phyloP scores from a whole-genome alignment of 768 basidiomycete species.

The Glaciozyma martinii region DNA sequence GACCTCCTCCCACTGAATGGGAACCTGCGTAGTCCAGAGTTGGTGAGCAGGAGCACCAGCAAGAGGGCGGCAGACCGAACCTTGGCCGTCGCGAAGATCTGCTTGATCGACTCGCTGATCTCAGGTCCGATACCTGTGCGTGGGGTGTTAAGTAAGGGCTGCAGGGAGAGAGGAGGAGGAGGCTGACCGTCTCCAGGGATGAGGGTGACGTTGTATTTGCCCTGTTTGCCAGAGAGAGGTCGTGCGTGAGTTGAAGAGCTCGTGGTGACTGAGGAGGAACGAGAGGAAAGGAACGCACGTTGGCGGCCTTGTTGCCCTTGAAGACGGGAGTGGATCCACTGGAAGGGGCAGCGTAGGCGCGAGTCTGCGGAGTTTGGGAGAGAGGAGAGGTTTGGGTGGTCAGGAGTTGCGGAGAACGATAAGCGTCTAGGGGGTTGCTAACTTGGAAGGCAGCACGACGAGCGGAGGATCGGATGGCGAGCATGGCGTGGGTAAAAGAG shows the following conservation, averaged over 20 bases:
- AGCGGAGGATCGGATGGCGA: background rate
- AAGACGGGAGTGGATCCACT: no score
- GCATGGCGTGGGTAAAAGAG: background rate
- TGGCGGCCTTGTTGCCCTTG: background rate
- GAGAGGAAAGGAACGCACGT: background rate
- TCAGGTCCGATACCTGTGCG: slow-evolving; percentile 83
- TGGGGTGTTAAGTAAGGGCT: background rate
- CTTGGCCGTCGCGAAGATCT: slow-evolving; percentile 80
- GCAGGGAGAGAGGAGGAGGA: background rate
- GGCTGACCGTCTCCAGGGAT: slow-evolving; percentile 93
- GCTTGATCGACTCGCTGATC: slow-evolving; percentile 90
- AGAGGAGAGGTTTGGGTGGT: no score
- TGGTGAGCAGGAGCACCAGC: background rate
- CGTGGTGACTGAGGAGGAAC: background rate
- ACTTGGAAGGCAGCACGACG: no score
- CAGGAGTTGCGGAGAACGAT: no score
- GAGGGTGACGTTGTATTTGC: slow-evolving; percentile 39
- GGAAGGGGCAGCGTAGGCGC: no score
- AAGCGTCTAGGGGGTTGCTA: no score
- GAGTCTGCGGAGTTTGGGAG: no score
- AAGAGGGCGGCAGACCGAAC: slow-evolving; percentile 42
- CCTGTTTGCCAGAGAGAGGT: no score
- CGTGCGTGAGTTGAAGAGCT: no score
- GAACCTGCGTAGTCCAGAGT: slow-evolving; percentile 54
- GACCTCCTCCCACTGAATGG: slow-evolving; percentile 99